A percentile compares a stretch with the other conserved stretches of the same genome.
Evolutionary conservation across 176 grass and related monocot species (phyloP).

Genomic region (Raddia distichophylla): DNA sequence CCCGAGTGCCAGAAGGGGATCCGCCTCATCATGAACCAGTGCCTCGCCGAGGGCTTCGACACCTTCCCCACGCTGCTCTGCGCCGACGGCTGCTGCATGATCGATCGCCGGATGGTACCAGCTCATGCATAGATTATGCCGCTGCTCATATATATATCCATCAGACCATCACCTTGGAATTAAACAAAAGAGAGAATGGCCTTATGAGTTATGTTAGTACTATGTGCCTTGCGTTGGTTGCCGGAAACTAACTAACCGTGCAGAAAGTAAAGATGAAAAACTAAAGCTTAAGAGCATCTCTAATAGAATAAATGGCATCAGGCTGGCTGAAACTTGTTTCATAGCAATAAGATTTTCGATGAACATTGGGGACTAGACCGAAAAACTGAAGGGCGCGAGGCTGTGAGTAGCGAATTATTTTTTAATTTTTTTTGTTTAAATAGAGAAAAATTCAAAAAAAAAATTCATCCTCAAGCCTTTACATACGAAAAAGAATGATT

Average conservation of each 20-base stretch:
- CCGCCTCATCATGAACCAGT: constrained; percentile 83
- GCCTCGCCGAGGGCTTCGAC: constrained; percentile 90
- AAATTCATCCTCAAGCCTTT: too few species aligned
- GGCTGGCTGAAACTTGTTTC: neutral
- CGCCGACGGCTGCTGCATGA: constrained; percentile 94
- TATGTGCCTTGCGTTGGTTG: neutral
- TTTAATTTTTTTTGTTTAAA: neutral
- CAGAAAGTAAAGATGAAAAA: too few species aligned
- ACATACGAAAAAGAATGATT: too few species aligned
- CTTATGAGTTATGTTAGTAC: neutral
- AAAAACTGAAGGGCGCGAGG: neutral
- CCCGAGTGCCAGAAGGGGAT: constrained; percentile 83
- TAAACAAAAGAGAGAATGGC: neutral
- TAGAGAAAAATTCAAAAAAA: neutral
- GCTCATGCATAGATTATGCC: neutral
- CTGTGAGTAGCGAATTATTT: neutral
- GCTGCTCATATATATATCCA: too few species aligned
- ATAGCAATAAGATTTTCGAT: neutral
- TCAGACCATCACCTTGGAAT: neutral
- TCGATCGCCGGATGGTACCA: constrained; percentile 81
- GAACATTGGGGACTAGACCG: neutral
- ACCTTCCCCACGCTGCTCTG: constrained; percentile 95
- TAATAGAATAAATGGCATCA: too few species aligned
- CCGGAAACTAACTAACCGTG: too few species aligned
- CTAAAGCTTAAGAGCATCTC: too few species aligned